Base-by-base conservation (phyloP, 805 yeast genomes). In the Cyberlindnera petersonii region DNA sequence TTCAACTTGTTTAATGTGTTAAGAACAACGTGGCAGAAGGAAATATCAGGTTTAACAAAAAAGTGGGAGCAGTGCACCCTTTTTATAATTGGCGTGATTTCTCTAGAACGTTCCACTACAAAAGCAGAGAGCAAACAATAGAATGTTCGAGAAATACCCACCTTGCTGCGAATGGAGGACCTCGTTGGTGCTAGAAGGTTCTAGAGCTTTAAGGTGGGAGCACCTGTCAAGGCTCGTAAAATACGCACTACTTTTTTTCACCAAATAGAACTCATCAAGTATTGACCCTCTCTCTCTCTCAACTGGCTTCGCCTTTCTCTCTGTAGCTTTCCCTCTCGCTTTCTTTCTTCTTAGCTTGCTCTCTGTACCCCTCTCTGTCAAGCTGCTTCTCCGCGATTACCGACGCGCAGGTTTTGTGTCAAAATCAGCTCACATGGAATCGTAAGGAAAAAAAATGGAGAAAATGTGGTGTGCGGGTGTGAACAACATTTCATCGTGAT, bases 101-200 rank as follows among this genome's bases (percentile, higher is more conserved):
- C 22, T 39, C 42, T 24, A 39, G 47, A 43, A 46, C 17, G 32
- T 45, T 45, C 49, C 19, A 29, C 15, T 22, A 27, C 26, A 30
- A 6, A 19, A 22, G n/a, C 31, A 10, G 13, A 26, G 24, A 39
- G 42, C 42, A 37, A 39, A 24, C 42, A 33, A 39, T 33, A 21
- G 40, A 32, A 27, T 17, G 20, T 37, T 37, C 40, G 32, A 37
- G 37, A 34, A 32, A 22, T 6, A 7, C 15, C 13, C 6, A 8
- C 9, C 8, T 27, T 13, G 27, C n/a, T n/a, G n/a, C n/a, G n/a
- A 9, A 15, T 7, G 27, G 27, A 10, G 10, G 20, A 14, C 9
- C 20, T 14, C 4, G 29, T 11, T 5, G 13, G 3, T n/a, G 26
- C 37, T 27, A n/a, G 42, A 33, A 30, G 21, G 15, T 28, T 33